phyloP scores from a whole-genome alignment of 768 basidiomycete species.

The Mycena albidolilacea region DNA sequence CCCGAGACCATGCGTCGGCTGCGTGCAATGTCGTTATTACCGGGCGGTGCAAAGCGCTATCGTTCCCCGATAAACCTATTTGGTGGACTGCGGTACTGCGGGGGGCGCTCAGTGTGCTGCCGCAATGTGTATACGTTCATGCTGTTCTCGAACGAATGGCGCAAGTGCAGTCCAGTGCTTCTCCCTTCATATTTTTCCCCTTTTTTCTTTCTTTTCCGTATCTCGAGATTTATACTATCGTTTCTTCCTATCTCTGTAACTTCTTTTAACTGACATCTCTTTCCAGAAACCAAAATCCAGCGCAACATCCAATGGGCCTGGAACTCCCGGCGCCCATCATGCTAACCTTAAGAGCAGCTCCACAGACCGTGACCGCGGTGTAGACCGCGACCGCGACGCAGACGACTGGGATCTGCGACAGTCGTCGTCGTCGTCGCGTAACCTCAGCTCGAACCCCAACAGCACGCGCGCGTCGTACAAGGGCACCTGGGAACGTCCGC shows the following conservation, averaged over 20 bases:
- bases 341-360: constrained; percentile 33
- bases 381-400: constrained; percentile 16
- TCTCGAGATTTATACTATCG: background rate
- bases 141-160: too few species aligned
- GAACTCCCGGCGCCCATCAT: constrained; percentile 11
- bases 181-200: background rate
- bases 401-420: constrained; percentile 21
- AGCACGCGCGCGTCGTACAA: constrained; percentile 24
- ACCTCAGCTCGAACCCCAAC: constrained; percentile 6
- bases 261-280: constrained; percentile 8
- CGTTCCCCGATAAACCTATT: too few species aligned
- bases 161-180: too few species aligned
- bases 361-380: constrained; percentile 27
- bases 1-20: too few species aligned
- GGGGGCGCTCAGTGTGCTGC: too few species aligned
- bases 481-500: constrained; percentile 29
- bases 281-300: constrained; percentile 37
- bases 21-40: too few species aligned
- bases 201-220: background rate
- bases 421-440: constrained; percentile 7
- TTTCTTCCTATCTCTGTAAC: background rate
- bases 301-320: constrained; percentile 29
- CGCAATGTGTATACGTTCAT: too few species aligned
- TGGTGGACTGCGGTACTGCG: too few species aligned
- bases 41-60: too few species aligned